Evolutionary conservation across 78 protist species (phyloP), one percentile per base, ranked within the genome.

Genomic region (Andalucia godoyi): DNA sequence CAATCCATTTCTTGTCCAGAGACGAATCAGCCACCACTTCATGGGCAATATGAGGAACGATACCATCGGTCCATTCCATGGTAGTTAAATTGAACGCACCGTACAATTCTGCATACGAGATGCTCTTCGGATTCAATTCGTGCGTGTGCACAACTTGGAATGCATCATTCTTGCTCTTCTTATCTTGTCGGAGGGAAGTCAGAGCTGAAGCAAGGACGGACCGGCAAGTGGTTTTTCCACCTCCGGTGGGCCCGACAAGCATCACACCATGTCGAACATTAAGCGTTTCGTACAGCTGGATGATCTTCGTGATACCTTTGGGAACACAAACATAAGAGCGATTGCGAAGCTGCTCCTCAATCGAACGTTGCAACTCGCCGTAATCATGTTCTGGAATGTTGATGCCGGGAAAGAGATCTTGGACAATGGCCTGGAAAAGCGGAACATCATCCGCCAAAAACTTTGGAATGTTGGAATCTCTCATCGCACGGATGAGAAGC

Each of bases 401-500:
- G 12, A 75, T 57, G 18, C 68, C 70, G 29, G 95, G 95, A 79
- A 84, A 89, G 40, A 89, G 69, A 34, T 89, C 95, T 27, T 2
- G 12, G 12, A 89, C 59, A 63, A 89, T 83, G 37, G 67, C 87
- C 15, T 73, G 13, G 78, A 89, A 89, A 39, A 89, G 82, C 25
- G 85, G 75, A 32, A 85, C 47, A 67, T 89, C 95, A 1, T 79
- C 79, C 9, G 78, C 77, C 13, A 85, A 71, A 67, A 84, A 85
- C 64, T 83, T 82, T 15, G 95, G 95, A n/a, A 83, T 21, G 84
- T 85, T 84, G 29, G 78, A 41, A 40, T 85, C 95, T 33, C 49
- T 45, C 74, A 85, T 70, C 27, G 95, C 95, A 4, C 85, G 70
- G 45, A 85, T 85, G 33, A 89, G 74, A 4, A 64, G 60, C 58